A percentile compares a stretch with the other conserved stretches of the same genome.
Evolutionary conservation across 2,329 filamentous ascomycete species (phyloP).

Genomic region (Colletotrichum cuscutae): DNA sequence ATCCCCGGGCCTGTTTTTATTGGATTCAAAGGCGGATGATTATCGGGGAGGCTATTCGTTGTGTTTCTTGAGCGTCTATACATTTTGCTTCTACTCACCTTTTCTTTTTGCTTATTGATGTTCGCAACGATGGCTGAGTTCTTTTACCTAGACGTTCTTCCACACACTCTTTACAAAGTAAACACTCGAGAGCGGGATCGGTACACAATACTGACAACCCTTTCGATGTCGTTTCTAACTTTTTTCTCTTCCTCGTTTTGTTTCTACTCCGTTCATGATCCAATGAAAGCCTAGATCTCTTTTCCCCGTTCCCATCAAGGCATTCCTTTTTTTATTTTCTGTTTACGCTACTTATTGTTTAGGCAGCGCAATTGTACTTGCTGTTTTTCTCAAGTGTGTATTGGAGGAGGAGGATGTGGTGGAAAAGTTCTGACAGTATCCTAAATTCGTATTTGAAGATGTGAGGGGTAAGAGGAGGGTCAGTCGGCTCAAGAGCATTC

Average conservation of each 20-base stretch:
- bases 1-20: not conserved
- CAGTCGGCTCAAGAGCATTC: not conserved
- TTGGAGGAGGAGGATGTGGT: not conserved
- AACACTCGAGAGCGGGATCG: not conserved
- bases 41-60: not conserved
- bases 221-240: not conserved
- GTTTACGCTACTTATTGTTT: not conserved
- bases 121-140: not conserved
- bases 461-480: not conserved
- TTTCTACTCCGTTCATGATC: not conserved
- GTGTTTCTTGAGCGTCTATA: conserved; percentile 4
- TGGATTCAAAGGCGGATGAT: not conserved
- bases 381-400: not conserved
- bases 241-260: not conserved
- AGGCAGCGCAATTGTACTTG: not conserved
- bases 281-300: conserved; percentile 1
- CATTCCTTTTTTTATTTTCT: not conserved
- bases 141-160: conserved; percentile 11
- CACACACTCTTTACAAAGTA: not conserved
- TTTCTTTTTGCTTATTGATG: not conserved
- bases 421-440: not conserved
- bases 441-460: not conserved
- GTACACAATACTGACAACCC: not conserved
- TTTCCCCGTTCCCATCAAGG: not conserved
- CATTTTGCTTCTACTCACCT: not conserved